These are phyloP conservation scores for Alternaria sp. DNA, from an alignment of 2,329 filamentous ascomycete genomes.

Conservation along the genomic window DNA sequence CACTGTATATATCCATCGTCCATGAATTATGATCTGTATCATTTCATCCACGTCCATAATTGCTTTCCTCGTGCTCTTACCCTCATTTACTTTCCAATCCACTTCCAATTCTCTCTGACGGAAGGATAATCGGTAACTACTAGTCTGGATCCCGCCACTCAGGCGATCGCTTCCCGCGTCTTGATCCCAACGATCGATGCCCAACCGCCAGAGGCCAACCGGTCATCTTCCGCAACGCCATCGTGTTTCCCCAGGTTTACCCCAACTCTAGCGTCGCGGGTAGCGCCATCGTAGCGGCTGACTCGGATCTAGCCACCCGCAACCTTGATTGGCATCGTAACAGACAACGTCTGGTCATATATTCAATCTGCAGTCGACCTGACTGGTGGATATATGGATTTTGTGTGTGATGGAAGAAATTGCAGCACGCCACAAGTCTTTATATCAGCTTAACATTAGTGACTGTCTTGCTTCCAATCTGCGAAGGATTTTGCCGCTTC, in stretches of 20 bases:
- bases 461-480: not conserved
- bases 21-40: slow-evolving; percentile 4
- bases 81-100: not conserved
- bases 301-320: not conserved
- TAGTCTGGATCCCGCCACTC: not conserved
- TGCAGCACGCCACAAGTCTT: not conserved
- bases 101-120: not conserved
- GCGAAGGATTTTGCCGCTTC: not conserved
- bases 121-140: not conserved
- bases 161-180: not conserved
- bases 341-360: not conserved
- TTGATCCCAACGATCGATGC: too few relatives aligned
- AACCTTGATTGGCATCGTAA: not conserved
- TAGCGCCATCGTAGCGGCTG: not conserved
- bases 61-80: not conserved
- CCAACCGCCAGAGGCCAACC: not conserved
- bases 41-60: not conserved
- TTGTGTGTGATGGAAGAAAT: not conserved
- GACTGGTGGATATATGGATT: fast-evolving
- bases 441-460: not conserved
- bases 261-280: not conserved
- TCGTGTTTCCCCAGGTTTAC: not conserved
- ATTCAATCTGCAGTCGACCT: not conserved
- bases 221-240: not conserved
- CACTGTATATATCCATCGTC: slow-evolving; percentile 4